Percentiles rank a stretch among this genome's conserved stretches.
phyloP scores from a whole-genome alignment of 2,329 filamentous ascomycete species.

The Colletotrichum zoysiae region DNA sequence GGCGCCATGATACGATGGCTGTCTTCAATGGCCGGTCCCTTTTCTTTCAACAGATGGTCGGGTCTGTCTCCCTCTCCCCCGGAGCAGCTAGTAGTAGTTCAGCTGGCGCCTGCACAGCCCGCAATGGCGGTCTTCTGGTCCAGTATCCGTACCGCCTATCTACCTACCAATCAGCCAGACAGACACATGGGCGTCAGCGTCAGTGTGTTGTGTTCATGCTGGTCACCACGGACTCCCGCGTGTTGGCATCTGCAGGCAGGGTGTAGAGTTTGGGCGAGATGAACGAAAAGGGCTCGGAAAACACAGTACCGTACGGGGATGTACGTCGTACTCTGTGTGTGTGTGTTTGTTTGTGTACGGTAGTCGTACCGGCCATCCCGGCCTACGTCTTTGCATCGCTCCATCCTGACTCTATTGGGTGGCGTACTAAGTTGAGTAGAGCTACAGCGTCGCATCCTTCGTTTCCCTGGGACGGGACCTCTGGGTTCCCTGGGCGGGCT shows the following conservation, averaged over 20 bases:
- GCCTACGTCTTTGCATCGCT: too few relatives aligned
- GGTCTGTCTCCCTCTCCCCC: background rate
- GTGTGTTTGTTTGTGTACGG: too few relatives aligned
- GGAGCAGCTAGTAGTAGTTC: conserved; percentile 10
- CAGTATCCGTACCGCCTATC: background rate
- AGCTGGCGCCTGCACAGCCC: conserved; percentile 24
- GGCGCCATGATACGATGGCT: background rate
- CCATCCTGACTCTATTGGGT: too few relatives aligned
- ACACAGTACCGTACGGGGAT: background rate
- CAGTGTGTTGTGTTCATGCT: background rate
- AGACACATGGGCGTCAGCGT: background rate
- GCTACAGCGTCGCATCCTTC: background rate
- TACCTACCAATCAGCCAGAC: conserved; percentile 14
- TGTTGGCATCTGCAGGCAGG: conserved; percentile 1
- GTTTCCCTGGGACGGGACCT: background rate
- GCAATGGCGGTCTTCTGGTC: conserved; percentile 3
- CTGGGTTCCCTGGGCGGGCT: background rate
- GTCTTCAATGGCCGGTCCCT: conserved; percentile 24
- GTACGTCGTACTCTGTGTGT: background rate
- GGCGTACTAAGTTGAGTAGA: too few relatives aligned
- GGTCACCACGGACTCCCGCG: conserved; percentile 12
- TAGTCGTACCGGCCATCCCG: background rate
- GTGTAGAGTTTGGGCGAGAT: background rate
- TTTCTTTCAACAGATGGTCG: background rate
- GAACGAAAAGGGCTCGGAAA: background rate